Percentiles rank a stretch among this genome's conserved stretches.
Evolutionary conservation across 2,329 filamentous ascomycete genomes (phyloP).

Genomic region (Colletotrichum sansevieriae): DNA sequence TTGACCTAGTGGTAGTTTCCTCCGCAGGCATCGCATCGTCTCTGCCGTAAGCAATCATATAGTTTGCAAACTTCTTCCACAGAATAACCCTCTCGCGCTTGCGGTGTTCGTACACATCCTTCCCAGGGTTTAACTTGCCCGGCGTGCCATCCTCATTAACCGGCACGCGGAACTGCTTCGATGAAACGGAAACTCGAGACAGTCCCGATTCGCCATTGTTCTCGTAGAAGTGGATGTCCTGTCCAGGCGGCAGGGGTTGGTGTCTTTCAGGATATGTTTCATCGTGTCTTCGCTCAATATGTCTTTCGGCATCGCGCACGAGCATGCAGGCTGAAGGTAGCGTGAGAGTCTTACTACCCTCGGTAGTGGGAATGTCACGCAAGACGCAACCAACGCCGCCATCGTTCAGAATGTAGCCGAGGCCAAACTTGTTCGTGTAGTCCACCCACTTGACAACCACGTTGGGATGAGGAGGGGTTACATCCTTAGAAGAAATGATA

Average conservation of each 20-base stretch:
- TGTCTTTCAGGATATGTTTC: slow-evolving; percentile 67
- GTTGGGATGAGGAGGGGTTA: slow-evolving; percentile 68
- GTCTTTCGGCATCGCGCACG: slow-evolving; percentile 77
- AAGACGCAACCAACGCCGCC: slow-evolving; percentile 82
- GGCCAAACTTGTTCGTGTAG: slow-evolving; percentile 87
- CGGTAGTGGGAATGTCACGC: slow-evolving; percentile 66
- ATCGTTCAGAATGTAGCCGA: slow-evolving; percentile 87
- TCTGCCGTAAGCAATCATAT: slow-evolving; percentile 80
- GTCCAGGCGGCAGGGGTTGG: slow-evolving; percentile 74
- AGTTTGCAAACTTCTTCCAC: slow-evolving; percentile 82
- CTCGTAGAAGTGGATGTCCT: slow-evolving; percentile 80
- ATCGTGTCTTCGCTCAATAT: slow-evolving; percentile 74
- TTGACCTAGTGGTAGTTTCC: slow-evolving; percentile 58
- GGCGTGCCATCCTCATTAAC: slow-evolving; percentile 70
- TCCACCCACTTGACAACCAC: slow-evolving; percentile 87
- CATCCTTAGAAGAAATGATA: slow-evolving; percentile 67
- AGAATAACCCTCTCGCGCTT: slow-evolving; percentile 75
- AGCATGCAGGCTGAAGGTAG: slow-evolving; percentile 79
- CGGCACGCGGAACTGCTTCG: slow-evolving; percentile 70
- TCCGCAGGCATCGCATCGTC: slow-evolving; percentile 72
- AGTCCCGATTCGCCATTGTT: slow-evolving; percentile 76
- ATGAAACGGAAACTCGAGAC: slow-evolving; percentile 72
- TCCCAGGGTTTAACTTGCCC: slow-evolving; percentile 72
- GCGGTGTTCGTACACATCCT: slow-evolving; percentile 73
- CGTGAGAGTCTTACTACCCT: slow-evolving; percentile 62